phyloP scores from a whole-genome alignment of 805 yeast species.

The Hanseniaspora thailandica region DNA sequence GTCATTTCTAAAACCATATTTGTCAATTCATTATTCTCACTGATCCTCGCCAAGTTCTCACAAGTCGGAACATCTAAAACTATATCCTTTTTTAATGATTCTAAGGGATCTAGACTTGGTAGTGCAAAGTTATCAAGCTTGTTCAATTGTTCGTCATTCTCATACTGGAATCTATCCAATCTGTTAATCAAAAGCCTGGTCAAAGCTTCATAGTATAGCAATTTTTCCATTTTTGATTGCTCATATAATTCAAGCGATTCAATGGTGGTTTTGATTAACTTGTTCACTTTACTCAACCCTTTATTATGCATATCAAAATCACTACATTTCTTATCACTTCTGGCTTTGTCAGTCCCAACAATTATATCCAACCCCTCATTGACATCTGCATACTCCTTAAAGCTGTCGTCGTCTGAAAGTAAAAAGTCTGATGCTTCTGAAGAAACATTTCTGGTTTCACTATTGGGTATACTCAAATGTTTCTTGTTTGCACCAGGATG shows the following conservation, averaged over 20 bases:
- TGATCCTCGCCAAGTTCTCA: not conserved
- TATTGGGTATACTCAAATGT: not conserved
- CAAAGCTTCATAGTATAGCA: constrained; percentile 1
- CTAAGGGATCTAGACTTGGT: not conserved
- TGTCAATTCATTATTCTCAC: constrained; percentile 2
- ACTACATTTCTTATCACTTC: not conserved
- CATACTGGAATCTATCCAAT: not conserved
- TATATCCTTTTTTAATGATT: not conserved
- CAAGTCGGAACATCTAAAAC: not conserved
- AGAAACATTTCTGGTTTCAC: not conserved
- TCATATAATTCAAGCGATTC: not conserved
- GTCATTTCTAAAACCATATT: constrained; percentile 7
- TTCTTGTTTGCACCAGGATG: not conserved
- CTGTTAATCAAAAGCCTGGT: not conserved
- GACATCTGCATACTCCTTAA: not conserved
- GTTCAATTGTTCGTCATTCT: not conserved
- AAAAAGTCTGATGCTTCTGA: not conserved
- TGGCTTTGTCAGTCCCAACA: too few species aligned
- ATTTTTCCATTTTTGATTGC: not conserved
- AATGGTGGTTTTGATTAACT: not conserved
- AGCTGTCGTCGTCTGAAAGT: not conserved
- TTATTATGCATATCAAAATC: not conserved
- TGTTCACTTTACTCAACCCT: not conserved
- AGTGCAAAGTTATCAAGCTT: not conserved
- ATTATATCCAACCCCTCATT: not conserved